Evolutionary conservation across 2,329 filamentous ascomycete genomes (phyloP).

Genomic region (Aaosphaeria arxii): DNA sequence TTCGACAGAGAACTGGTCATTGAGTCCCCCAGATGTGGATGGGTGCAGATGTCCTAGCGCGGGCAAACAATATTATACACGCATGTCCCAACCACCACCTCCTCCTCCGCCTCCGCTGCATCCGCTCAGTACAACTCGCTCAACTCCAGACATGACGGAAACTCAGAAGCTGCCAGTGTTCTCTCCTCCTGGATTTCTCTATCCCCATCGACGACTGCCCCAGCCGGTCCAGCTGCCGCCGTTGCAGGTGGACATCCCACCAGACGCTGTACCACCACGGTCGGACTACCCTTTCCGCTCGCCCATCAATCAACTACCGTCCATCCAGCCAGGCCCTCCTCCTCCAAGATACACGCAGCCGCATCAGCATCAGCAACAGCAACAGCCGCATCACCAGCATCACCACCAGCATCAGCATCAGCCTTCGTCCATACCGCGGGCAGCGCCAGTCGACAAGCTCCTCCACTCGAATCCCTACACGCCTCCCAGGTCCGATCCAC

Average conservation of each 20-base stretch:
- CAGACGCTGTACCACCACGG: conserved; percentile 34
- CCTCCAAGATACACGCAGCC: conserved; percentile 15
- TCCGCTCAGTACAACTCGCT: conserved; percentile 34
- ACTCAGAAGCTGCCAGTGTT: conserved; percentile 43
- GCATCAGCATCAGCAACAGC: conserved; percentile 17
- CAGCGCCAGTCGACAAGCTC: conserved; percentile 35
- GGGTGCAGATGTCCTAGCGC: conserved; percentile 39
- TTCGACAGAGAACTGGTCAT: conserved; percentile 32
- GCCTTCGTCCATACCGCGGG: conserved; percentile 18
- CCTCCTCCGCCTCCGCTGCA: conserved; percentile 41
- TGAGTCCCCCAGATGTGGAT: conserved; percentile 39
- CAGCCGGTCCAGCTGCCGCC: conserved; percentile 40
- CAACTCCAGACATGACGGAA: conserved; percentile 43
- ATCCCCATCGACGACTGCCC: conserved; percentile 38
- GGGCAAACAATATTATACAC: conserved; percentile 41
- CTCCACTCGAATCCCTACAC: conserved; percentile 37
- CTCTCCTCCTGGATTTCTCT: conserved; percentile 38
- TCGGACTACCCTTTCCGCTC: conserved; percentile 38
- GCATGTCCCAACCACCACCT: conserved; percentile 43
- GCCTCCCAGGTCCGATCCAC: conserved; percentile 37
- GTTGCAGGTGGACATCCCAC: conserved; percentile 33
- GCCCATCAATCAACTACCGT: conserved; percentile 35
- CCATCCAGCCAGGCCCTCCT: conserved; percentile 33
- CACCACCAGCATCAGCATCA: conserved; percentile 11
- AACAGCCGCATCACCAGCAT: conserved; percentile 22